Evolutionary conservation across 2,329 filamentous ascomycete species (phyloP).

Genomic region (Mariannaea elegans): DNA sequence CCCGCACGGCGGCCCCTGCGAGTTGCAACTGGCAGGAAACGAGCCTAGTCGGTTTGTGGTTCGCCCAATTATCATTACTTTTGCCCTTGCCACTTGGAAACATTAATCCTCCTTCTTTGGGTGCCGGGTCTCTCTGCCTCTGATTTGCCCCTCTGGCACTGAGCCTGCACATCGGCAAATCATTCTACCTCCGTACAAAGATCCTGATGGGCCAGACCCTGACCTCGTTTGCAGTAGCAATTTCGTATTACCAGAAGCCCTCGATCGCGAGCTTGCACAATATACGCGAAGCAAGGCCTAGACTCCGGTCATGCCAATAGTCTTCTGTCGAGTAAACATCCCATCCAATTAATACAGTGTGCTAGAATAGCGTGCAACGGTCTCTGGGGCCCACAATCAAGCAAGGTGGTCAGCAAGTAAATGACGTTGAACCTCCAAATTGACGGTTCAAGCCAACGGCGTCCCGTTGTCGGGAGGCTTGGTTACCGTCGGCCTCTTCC

Average conservation of each 20-base stretch:
- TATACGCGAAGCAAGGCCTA: not conserved
- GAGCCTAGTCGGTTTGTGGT: constrained; percentile 10
- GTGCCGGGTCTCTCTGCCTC: constrained; percentile 9
- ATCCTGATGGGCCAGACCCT: constrained; percentile 26
- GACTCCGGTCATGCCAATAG: not conserved
- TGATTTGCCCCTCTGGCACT: constrained; percentile 31
- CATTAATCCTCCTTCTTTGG: constrained; percentile 23
- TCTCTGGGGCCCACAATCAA: not conserved
- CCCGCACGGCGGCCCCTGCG: constrained; percentile 15
- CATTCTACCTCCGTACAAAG: constrained; percentile 23
- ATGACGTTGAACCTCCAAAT: not conserved
- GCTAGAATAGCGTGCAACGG: not conserved
- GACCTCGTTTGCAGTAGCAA: constrained; percentile 20
- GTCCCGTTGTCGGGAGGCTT: not conserved
- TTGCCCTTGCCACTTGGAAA: constrained; percentile 34
- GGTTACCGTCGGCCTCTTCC: constrained; percentile 1
- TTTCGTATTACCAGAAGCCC: constrained; percentile 9
- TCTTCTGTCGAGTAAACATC: not conserved
- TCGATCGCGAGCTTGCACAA: not conserved
- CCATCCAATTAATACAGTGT: not conserved
- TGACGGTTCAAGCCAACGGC: not conserved
- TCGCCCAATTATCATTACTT: constrained; percentile 19
- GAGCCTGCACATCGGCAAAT: constrained; percentile 22
- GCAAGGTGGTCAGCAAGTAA: not conserved
- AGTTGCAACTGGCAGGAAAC: constrained; percentile 21